Conservation (phyloP, 805 yeast species). For the Pichia manshurica region DNA sequence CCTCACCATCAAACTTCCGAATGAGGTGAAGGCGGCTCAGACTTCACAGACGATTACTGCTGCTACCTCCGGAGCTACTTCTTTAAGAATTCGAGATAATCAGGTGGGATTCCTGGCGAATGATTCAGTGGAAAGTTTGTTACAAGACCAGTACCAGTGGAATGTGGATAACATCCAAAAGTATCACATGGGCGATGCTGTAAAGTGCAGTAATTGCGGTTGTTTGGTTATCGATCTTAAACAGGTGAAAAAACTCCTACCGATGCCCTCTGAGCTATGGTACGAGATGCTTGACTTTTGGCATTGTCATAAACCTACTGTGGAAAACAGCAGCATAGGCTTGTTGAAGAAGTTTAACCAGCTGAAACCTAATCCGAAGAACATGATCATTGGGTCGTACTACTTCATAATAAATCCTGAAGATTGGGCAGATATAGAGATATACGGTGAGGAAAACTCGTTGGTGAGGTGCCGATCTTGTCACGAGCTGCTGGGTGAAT, state of each 20-base stretch:
- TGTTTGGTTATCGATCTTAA: conserved; percentile 27
- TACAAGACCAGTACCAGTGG: conserved; percentile 24
- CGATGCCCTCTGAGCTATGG: conserved; percentile 92
- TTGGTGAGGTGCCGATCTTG: conserved; percentile 36
- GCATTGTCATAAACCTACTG: conserved; percentile 85
- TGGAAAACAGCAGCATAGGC: conserved; percentile 6
- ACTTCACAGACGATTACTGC: not conserved
- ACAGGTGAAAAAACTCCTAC: conserved; percentile 34
- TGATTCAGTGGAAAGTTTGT: not conserved
- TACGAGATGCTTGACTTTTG: conserved; percentile 93
- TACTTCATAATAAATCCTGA: conserved; percentile 41
- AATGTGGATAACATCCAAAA: conserved; percentile 15
- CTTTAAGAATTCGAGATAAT: not conserved
- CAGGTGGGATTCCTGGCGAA: not conserved
- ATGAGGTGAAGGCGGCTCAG: not conserved
- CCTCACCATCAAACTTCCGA: not conserved
- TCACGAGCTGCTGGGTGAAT: conserved; percentile 34
- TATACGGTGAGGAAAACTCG: conserved; percentile 5
- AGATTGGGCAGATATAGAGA: conserved; percentile 14
- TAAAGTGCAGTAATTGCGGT: conserved; percentile 20
- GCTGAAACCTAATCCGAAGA: conserved; percentile 38
- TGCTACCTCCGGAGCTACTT: not conserved
- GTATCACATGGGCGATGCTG: not conserved
- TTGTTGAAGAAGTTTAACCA: conserved; percentile 32
- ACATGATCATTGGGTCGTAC: conserved; percentile 50